Evolutionary conservation across 192 early-diverging fungal genomes (phyloP).

Genomic region (Geranomyces variabilis): DNA sequence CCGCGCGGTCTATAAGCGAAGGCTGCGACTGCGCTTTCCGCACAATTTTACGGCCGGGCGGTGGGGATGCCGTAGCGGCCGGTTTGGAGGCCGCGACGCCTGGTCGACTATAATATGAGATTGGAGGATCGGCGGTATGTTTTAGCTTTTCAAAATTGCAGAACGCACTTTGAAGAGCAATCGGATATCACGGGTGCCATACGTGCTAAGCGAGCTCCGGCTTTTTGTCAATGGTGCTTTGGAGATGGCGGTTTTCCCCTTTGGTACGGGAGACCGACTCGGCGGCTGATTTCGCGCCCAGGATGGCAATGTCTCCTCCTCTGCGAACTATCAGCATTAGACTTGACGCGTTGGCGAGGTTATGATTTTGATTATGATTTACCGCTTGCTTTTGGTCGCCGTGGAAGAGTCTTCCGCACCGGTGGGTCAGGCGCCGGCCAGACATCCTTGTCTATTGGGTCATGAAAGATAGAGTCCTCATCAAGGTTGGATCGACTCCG

Average conservation of each 20-base stretch:
- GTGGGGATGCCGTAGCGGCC: slow-evolving; percentile 21
- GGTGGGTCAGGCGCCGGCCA: slow-evolving; percentile 56
- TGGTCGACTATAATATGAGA: too few relatives aligned
- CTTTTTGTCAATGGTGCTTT: slow-evolving; percentile 21
- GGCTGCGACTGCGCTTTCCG: slow-evolving; percentile 45
- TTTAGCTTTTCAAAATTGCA: too few relatives aligned
- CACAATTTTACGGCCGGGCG: slow-evolving; percentile 23
- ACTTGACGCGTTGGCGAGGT: not conserved
- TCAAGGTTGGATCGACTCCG: slow-evolving; percentile 20
- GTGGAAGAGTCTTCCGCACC: slow-evolving; percentile 15
- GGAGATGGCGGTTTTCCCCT: slow-evolving; percentile 19
- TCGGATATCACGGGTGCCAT: too few relatives aligned
- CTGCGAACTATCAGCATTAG: not conserved
- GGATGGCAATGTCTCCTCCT: slow-evolving; percentile 41
- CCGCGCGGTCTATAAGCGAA: slow-evolving; percentile 30
- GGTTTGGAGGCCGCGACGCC: not conserved
- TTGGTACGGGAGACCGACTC: not conserved
- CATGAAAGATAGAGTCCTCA: slow-evolving; percentile 17
- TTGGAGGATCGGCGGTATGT: too few relatives aligned
- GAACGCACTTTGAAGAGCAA: too few relatives aligned
- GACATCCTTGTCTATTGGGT: slow-evolving; percentile 49
- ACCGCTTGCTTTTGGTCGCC: slow-evolving; percentile 9
- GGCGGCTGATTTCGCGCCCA: slow-evolving; percentile 44
- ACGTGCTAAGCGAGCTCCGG: not conserved
- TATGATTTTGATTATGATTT: not conserved